Evolutionary conservation across 1,284 basidiomycete genomes (phyloP).

Genomic region (Cystobasidium pallidum): DNA sequence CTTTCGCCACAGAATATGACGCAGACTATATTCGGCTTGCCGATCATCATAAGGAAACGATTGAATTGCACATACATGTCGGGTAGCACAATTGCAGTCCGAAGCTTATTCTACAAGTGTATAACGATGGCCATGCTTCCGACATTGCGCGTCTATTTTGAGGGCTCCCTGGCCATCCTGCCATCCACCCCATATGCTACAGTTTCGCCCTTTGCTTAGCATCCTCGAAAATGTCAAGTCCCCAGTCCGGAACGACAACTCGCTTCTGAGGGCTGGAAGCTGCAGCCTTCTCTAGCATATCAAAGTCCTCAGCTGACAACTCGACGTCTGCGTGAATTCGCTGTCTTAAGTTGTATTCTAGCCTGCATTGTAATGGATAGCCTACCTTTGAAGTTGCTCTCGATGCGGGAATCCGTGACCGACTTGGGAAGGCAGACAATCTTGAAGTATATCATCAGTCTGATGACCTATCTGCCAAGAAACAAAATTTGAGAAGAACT

Average conservation of each 20-base stretch:
- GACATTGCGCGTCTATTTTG: too few species aligned
- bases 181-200: background rate
- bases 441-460: background rate
- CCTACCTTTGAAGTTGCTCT: constrained; percentile 68
- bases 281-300: constrained; percentile 58
- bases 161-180: background rate
- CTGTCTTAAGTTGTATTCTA: background rate
- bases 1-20: too few species aligned
- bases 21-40: too few species aligned
- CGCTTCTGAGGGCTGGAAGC: constrained; percentile 21
- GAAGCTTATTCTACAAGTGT: too few species aligned
- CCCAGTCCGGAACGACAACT: constrained; percentile 37
- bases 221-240: constrained; percentile 44
- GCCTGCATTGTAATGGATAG: background rate
- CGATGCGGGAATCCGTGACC: constrained; percentile 73
- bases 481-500: background rate
- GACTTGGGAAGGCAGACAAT: constrained; percentile 73
- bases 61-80: too few species aligned
- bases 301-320: constrained; percentile 67
- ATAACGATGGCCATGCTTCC: too few species aligned
- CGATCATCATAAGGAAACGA: too few species aligned
- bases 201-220: constrained; percentile 32
- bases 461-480: too few species aligned
- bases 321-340: constrained; percentile 60
- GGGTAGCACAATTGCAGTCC: too few species aligned